A percentile compares a stretch with the other conserved stretches of the same genome.
phyloP scores from a whole-genome alignment of 2,329 filamentous ascomycete species.

The Fusarium odoratissimum region DNA sequence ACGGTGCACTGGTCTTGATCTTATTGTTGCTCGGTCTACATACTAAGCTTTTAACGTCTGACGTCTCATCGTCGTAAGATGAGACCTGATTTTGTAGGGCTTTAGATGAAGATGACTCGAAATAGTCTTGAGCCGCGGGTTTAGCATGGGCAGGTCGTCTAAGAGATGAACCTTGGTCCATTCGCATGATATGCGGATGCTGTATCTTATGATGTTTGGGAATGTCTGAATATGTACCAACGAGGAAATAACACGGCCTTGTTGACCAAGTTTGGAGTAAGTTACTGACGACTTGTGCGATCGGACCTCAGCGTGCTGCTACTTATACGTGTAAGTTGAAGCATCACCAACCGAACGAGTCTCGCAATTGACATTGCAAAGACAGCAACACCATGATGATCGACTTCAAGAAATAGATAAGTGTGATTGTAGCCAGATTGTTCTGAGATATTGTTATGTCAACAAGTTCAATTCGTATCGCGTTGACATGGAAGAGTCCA shows the following conservation, averaged over 20 bases:
- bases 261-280: no score
- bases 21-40: neutral
- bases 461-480: neutral
- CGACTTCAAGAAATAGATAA: neutral
- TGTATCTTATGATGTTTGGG: neutral
- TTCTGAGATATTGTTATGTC: no score
- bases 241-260: neutral
- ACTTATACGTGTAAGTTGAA: neutral
- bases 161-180: neutral
- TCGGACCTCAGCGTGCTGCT: no score
- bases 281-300: neutral
- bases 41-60: neutral
- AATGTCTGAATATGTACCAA: neutral
- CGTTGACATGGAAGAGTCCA: neutral
- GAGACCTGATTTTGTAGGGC: neutral
- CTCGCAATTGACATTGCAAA: neutral
- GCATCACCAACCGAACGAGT: no score
- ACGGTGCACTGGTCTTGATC: neutral
- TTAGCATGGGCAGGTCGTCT: neutral
- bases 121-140: no score
- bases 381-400: no score
- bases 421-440: rapidly evolving
- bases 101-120: neutral
- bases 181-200: no score
- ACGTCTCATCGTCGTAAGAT: neutral